phyloP scores from a whole-genome alignment of 106 monocot genomes.

The Dactylorhiza incarnata region DNA sequence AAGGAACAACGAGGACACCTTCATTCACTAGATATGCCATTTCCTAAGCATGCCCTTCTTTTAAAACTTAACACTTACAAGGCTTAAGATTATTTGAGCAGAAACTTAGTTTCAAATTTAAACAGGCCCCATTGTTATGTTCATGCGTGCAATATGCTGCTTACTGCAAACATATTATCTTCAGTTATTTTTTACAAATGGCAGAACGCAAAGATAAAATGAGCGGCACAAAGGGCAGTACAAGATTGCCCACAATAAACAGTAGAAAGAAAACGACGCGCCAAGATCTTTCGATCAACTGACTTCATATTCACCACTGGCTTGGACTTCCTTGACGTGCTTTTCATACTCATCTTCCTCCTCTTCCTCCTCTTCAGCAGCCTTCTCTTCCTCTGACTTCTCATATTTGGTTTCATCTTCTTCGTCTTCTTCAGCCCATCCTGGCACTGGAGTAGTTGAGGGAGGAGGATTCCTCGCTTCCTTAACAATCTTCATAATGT shows the following conservation, averaged over 20 bases:
- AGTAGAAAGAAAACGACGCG: background rate
- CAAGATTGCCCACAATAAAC: background rate
- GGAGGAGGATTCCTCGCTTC: slow-evolving; percentile 35
- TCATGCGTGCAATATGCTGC: background rate
- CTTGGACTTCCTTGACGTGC: slow-evolving; percentile 37
- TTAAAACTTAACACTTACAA: too few species aligned
- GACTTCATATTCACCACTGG: slow-evolving; percentile 40
- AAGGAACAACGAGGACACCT: too few species aligned
- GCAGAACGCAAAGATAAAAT: background rate
- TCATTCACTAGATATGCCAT: too few species aligned
- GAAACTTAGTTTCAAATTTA: background rate
- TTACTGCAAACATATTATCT: background rate
- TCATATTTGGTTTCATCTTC: slow-evolving; percentile 12
- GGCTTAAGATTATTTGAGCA: too few species aligned
- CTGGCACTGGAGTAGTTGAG: slow-evolving; percentile 18
- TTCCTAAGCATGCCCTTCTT: too few species aligned
- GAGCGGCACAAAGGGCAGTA: background rate
- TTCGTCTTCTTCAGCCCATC: slow-evolving; percentile 39
- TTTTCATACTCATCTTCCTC: slow-evolving; percentile 39
- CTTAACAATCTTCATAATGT: slow-evolving; percentile 53
- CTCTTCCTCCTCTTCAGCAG: slow-evolving; percentile 3
- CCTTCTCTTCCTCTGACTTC: slow-evolving; percentile 11
- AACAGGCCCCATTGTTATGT: background rate
- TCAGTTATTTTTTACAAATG: background rate
- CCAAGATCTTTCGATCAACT: slow-evolving; percentile 13